A percentile compares a stretch with the other conserved stretches of the same genome.
Evolutionary conservation across 2,329 filamentous ascomycete species (phyloP).

Genomic region (Thielaviopsis euricoi): DNA sequence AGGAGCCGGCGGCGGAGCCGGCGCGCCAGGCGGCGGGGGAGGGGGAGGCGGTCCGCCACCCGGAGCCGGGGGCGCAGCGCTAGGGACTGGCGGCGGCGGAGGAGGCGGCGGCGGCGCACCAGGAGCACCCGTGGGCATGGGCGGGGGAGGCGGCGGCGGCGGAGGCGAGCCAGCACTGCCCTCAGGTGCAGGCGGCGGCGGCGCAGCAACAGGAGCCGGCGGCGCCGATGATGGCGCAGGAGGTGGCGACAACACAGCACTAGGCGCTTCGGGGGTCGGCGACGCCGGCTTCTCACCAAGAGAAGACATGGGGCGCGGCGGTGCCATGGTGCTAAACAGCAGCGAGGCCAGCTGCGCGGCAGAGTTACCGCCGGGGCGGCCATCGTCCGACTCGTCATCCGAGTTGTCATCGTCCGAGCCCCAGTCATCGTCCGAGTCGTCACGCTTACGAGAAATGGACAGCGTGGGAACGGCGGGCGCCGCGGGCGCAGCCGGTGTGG

Average conservation of each 20-base stretch:
- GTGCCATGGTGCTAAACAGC: conserved; percentile 91
- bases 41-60: conserved; percentile 18
- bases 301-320: conserved; percentile 73
- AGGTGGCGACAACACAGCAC: conserved; percentile 23
- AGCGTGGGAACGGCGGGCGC: conserved; percentile 28
- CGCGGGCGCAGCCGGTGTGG: conserved; percentile 22
- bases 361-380: conserved; percentile 61
- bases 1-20: conserved; percentile 14
- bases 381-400: conserved; percentile 61
- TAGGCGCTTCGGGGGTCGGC: conserved; percentile 19
- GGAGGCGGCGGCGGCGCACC: conserved; percentile 18
- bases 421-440: conserved; percentile 65
- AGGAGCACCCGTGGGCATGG: conserved; percentile 20
- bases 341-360: conserved; percentile 90
- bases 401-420: conserved; percentile 52
- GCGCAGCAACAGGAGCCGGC: conserved; percentile 19
- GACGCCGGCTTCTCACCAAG: conserved; percentile 50
- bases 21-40: conserved; percentile 19
- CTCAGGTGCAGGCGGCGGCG: conserved; percentile 15
- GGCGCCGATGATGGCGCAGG: conserved; percentile 23
- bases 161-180: conserved; percentile 18
- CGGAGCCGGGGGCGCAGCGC: conserved; percentile 19
- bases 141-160: conserved; percentile 21
- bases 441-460: conserved; percentile 45
- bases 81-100: conserved; percentile 16